Evolutionary conservation across 2,329 filamentous ascomycete genomes (phyloP), one percentile per base, ranked within the genome.

Genomic region (Neocucurbitaria cava): DNA sequence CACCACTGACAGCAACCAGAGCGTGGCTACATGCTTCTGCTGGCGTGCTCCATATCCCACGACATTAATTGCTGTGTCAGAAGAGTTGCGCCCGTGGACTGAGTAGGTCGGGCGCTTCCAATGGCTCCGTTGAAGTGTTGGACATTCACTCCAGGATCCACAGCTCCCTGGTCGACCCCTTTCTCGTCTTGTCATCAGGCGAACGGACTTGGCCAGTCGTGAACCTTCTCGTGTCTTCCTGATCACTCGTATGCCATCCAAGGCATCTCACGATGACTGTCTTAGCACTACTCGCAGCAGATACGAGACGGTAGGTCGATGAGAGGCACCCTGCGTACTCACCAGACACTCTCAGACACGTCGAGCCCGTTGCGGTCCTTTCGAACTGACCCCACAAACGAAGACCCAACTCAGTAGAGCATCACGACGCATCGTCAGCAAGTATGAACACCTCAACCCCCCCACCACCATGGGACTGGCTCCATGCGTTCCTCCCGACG

Each of bases 391-490:
- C 20, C 3, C 6, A 6, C 20, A 11, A 40, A 40, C 38, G 20
- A 23, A 18, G 3, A 21, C n/a, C 20, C 15, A 18, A 24, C 11
- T 10, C 33, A 18, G 35, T 26, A 46, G 23, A 30, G 9, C 39
- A 9, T 20, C 41, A n/a, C 31, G 28, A 30, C 21, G 6, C 46
- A 35, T 23, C 45, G 20, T 24, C 9, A 26, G 15, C 36, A 36
- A 20, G 30, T 1, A 53, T 56, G 56, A 24, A 45, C 23, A 50
- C 41, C 6, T 47, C 21, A 46, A 64, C 55, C 13, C 49, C 66
- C 38, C 62, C 59, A 33, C 42, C 17, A 53, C 51, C n/a, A 58
- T 66, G 15, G 59, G 54, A 24, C 45, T 68, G 23, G 52, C 49
- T n/a, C 53, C 53, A 6, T 40, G 39, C n/a, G 61, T 62, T 5